Evolutionary conservation across 495 filamentous ascomycete species (phyloP), one percentile per base, ranked within the genome.

Genomic region (Amniculicola lignicola): DNA sequence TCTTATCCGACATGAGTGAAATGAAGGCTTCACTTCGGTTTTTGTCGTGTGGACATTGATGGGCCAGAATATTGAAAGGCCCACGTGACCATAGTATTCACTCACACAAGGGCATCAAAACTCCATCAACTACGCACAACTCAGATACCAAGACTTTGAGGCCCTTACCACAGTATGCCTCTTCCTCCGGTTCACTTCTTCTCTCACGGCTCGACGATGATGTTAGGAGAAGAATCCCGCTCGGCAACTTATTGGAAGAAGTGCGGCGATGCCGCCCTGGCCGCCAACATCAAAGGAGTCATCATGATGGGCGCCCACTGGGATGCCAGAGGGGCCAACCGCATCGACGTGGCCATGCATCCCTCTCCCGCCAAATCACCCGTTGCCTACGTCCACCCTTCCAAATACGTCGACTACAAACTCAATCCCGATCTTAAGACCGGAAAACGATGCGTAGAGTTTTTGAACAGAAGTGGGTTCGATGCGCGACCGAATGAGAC

Each of bases 281-380:
- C 72, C 1, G 67, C 75, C 33, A 74, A 73, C 25, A 75, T 85
- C 61, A 79, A 82, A 66, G 76, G 77, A 15, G 75, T 83, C 1
- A 68, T 85, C 22, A 81, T 85, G 62, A 85, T 85, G 82, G 82
- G 82, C 35, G 82, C 82, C 0, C 82, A 85, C 59, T 85, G 82
- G 82, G 80, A 79, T 46, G 69, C 68, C 5, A 45, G 71, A 4
- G 66, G 70, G 10, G 72, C 59, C 19, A 44, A 77, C 41, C 65
- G 66, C 21, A 76, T 84, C 57, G 72, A 81, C 62, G 73, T 85
- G 4, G 63, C 80, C 3, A 78, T 73, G 53, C 82, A 83, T 59
- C 78, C 79, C 0, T 74, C 64, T 3, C 81, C 80, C 0, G 64
- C 47, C 18, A 83, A 82, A 61, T 76, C 74, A 2, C 80, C 80